phyloP scores from a whole-genome alignment of 352 stramenopile genomes.

The Globisporangium ultimum region DNA sequence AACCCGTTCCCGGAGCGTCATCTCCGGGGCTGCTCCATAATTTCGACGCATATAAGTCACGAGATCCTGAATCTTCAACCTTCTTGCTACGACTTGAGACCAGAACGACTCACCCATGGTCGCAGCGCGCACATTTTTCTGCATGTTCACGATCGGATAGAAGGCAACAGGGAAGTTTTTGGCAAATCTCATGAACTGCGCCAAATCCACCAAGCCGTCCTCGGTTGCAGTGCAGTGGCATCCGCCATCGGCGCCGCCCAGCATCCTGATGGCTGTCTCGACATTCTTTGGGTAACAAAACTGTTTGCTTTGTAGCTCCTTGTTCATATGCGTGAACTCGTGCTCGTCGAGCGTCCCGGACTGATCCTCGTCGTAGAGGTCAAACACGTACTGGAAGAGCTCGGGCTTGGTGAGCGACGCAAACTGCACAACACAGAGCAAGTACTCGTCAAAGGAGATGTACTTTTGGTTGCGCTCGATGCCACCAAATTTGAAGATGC shows the following conservation, averaged over 20 bases:
- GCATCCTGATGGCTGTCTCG: slow-evolving; percentile 46
- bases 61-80: slow-evolving; percentile 49
- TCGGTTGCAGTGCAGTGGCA: slow-evolving; percentile 15
- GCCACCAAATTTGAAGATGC: slow-evolving; percentile 44
- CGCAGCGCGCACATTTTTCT: slow-evolving; percentile 41
- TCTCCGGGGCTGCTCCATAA: slow-evolving; percentile 34
- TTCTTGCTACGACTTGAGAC: slow-evolving; percentile 38
- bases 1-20: slow-evolving; percentile 37
- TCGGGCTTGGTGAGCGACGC: slow-evolving; percentile 59
- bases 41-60: slow-evolving; percentile 62
- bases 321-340: slow-evolving; percentile 62
- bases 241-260: slow-evolving; percentile 29
- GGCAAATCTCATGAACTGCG: slow-evolving; percentile 52
- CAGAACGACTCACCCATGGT: slow-evolving; percentile 41
- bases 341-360: slow-evolving; percentile 55
- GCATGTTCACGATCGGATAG: slow-evolving; percentile 56
- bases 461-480: slow-evolving; percentile 44
- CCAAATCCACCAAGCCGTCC: slow-evolving; percentile 42
- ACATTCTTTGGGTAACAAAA: slow-evolving; percentile 70
- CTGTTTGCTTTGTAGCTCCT: slow-evolving; percentile 61
- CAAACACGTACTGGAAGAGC: slow-evolving; percentile 67
- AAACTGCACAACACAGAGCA: slow-evolving; percentile 55
- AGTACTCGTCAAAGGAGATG: slow-evolving; percentile 63
- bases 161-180: slow-evolving; percentile 48
- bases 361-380: slow-evolving; percentile 62